Percentiles rank a stretch among this genome's conserved stretches.
These are phyloP conservation scores for Fonsecaea monophora DNA, from an alignment of 2,329 filamentous ascomycete genomes.

Conservation along the genomic window DNA sequence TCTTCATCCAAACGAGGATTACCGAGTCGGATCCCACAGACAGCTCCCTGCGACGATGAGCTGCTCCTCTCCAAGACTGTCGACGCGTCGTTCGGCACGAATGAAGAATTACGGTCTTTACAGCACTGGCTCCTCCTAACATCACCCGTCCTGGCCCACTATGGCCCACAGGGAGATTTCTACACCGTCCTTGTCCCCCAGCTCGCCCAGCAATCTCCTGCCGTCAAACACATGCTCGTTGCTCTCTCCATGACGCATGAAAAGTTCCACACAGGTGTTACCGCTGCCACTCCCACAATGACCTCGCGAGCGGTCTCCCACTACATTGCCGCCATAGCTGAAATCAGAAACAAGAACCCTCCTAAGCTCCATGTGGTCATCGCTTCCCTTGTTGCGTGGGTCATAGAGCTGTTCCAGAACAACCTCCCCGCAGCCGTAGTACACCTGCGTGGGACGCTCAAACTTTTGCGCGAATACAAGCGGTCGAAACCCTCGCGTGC, in stretches of 20 bases:
- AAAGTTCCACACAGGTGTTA: conserved; percentile 12
- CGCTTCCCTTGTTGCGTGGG: conserved; percentile 23
- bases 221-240: conserved; percentile 23
- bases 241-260: conserved; percentile 19
- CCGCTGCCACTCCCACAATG: neutral
- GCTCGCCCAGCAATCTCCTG: conserved; percentile 15
- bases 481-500: neutral
- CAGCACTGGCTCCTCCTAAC: conserved; percentile 16
- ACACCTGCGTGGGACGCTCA: conserved; percentile 9
- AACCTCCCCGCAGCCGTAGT: conserved; percentile 10
- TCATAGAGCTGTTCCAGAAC: conserved; percentile 22
- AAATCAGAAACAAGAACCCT: conserved; percentile 11
- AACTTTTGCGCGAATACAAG: neutral
- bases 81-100: conserved; percentile 20
- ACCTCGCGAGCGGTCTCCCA: conserved; percentile 7
- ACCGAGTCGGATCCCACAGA: neutral
- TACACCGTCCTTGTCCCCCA: conserved; percentile 22
- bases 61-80: neutral
- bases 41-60: neutral
- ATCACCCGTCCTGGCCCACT: conserved; percentile 18
- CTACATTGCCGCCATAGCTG: conserved; percentile 24
- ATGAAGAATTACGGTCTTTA: conserved; percentile 18
- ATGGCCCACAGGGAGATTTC: conserved; percentile 23
- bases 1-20: neutral
- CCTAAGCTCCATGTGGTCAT: conserved; percentile 20